These are phyloP conservation scores for Fusarium nygamai DNA, from an alignment of 2,329 filamentous ascomycete species.

Conservation along the genomic window DNA sequence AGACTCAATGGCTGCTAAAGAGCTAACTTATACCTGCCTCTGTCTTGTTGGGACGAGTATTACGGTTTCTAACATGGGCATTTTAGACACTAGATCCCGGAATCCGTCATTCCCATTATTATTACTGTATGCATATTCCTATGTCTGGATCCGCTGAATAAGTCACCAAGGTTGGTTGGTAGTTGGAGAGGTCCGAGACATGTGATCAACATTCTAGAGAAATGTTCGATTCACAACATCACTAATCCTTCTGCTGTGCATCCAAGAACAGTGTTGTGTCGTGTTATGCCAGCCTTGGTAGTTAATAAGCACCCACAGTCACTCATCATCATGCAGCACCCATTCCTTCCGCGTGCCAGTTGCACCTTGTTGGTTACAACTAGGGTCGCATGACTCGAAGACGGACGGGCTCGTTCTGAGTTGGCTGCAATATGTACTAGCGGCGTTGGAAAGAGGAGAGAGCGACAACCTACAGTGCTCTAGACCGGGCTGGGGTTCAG, in stretches of 20 bases:
- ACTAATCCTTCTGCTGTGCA: not conserved
- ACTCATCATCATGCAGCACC: slow-evolving; percentile 4
- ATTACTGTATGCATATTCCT: not conserved
- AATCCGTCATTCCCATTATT: slow-evolving; percentile 10
- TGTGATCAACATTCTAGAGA: not conserved
- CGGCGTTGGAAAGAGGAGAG: slow-evolving; percentile 3
- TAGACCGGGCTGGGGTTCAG: slow-evolving; percentile 12
- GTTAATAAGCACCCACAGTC: not conserved
- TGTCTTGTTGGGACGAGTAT: not conserved
- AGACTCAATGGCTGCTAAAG: not conserved
- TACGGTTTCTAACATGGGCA: slow-evolving; percentile 6
- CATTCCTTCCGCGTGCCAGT: not conserved
- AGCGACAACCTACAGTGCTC: slow-evolving; percentile 13
- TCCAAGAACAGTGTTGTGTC: not conserved
- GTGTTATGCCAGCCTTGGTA: not conserved
- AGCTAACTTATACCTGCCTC: not conserved
- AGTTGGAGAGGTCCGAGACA: not conserved
- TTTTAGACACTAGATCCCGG: not conserved
- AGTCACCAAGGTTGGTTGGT: not conserved
- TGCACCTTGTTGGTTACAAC: slow-evolving; percentile 27
- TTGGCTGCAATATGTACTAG: slow-evolving; percentile 5
- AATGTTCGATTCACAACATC: not conserved
- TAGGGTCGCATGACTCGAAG: slow-evolving; percentile 19
- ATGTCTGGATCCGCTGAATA: not conserved
- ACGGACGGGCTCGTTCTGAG: not conserved